A percentile compares a stretch with the other conserved stretches of the same genome.
These are phyloP conservation scores for Atkinsonella texensis DNA, from an alignment of 2,329 filamentous ascomycete genomes.

Conservation along the genomic window DNA sequence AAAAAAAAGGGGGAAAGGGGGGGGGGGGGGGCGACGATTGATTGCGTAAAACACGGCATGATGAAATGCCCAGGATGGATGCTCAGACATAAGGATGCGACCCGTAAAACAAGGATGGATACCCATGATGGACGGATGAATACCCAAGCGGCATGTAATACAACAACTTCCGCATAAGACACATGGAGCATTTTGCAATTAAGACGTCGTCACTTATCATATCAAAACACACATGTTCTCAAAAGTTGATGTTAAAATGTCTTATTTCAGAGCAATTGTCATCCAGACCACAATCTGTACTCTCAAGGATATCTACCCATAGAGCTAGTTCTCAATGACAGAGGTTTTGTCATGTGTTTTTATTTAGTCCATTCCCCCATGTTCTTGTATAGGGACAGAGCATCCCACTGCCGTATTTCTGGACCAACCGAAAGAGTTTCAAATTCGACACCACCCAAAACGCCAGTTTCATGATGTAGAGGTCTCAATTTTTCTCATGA, in stretches of 20 bases:
- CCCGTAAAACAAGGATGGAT: too few relatives aligned
- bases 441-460: constrained; percentile 2
- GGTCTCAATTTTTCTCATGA: neutral
- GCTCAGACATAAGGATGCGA: too few relatives aligned
- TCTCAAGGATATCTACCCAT: neutral
- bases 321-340: neutral
- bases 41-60: too few relatives aligned
- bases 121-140: too few relatives aligned
- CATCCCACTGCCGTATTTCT: neutral
- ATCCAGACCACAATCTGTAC: neutral
- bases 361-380: neutral
- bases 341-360: neutral
- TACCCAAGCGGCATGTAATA: too few relatives aligned
- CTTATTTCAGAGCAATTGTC: neutral
- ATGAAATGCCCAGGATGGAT: too few relatives aligned
- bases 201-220: neutral
- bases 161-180: too few relatives aligned
- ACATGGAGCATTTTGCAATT: neutral
- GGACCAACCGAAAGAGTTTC: neutral
- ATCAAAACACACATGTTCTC: neutral
- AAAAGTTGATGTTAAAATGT: neutral
- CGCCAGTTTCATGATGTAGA: constrained; percentile 4
- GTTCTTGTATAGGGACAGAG: neutral
- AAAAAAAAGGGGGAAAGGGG: too few relatives aligned
- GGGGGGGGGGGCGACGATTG: too few relatives aligned